Conservation (phyloP, 176 grass and related monocot genomes). For the Triticum timopheevii region DNA sequence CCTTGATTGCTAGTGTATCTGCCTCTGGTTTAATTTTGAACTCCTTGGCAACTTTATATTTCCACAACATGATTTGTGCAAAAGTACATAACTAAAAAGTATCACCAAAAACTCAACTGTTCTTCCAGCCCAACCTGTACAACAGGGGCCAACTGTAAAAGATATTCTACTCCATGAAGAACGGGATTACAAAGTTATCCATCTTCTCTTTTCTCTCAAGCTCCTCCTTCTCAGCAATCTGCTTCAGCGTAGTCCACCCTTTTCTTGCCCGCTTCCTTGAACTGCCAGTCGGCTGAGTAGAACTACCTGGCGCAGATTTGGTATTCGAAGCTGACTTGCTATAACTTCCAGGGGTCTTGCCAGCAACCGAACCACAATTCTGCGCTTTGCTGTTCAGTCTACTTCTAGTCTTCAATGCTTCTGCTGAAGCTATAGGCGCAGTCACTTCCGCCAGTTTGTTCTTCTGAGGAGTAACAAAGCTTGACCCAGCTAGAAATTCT, state of each 20-base stretch:
- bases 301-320: conserved; percentile 13
- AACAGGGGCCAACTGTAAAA: background rate
- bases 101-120: too few relatives aligned
- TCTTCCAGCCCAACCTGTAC: too few relatives aligned
- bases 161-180: conserved; percentile 43
- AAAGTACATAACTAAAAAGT: too few relatives aligned
- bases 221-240: conserved; percentile 63
- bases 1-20: too few relatives aligned
- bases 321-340: conserved; percentile 11
- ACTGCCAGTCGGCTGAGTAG: conserved; percentile 14
- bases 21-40: too few relatives aligned
- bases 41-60: too few relatives aligned
- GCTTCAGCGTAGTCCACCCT: conserved; percentile 69
- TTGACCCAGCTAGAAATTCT: conserved; percentile 10
- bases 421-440: conserved; percentile 5
- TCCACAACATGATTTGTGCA: too few relatives aligned
- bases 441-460: conserved; percentile 14
- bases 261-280: conserved; percentile 81
- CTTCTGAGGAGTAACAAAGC: conserved; percentile 39
- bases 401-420: conserved; percentile 18
- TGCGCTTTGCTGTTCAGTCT: conserved; percentile 23
- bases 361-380: conserved; percentile 22
- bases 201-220: conserved; percentile 54
- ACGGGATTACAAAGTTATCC: conserved; percentile 61
- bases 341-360: conserved; percentile 13